These are phyloP conservation scores for Eucalyptus pauciflora DNA, from an alignment of 345 rosid genomes.

Conservation along the genomic window DNA sequence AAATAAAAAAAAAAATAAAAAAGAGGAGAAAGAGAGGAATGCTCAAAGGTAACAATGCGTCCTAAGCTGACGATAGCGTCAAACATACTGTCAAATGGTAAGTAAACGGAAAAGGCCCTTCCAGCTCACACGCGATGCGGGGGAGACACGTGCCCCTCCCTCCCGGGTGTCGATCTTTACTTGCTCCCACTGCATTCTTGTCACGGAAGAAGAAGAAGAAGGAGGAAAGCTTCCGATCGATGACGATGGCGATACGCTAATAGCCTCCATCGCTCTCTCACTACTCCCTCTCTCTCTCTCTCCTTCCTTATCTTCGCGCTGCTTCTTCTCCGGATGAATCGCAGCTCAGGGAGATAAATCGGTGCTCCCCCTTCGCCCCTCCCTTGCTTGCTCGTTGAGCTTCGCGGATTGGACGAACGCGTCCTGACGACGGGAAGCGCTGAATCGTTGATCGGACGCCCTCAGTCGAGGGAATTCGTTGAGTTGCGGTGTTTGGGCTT, in stretches of 20 bases:
- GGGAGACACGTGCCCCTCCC: background rate
- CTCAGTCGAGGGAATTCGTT: background rate
- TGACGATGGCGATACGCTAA: background rate
- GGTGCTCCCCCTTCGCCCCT: background rate
- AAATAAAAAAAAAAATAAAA: too few species aligned
- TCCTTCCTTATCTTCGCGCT: background rate
- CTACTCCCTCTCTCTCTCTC: background rate
- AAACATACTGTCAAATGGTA: too few species aligned
- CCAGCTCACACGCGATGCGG: background rate
- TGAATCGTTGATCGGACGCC: background rate
- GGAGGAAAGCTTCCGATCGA: background rate
- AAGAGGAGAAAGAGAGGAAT: background rate
- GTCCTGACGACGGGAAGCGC: background rate
- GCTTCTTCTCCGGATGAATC: background rate
- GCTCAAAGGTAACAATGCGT: background rate
- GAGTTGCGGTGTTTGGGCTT: background rate
- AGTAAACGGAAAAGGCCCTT: too few species aligned
- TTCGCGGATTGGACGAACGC: background rate
- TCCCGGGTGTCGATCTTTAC: background rate
- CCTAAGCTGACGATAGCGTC: too few species aligned
- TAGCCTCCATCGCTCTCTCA: background rate
- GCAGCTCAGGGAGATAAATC: background rate
- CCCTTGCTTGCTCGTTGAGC: background rate
- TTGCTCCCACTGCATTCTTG: background rate
- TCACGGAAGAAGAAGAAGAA: background rate